Evolutionary conservation across 768 basidiomycete genomes (phyloP), one percentile per base, ranked within the genome.

Genomic region (Ramaria rubella): DNA sequence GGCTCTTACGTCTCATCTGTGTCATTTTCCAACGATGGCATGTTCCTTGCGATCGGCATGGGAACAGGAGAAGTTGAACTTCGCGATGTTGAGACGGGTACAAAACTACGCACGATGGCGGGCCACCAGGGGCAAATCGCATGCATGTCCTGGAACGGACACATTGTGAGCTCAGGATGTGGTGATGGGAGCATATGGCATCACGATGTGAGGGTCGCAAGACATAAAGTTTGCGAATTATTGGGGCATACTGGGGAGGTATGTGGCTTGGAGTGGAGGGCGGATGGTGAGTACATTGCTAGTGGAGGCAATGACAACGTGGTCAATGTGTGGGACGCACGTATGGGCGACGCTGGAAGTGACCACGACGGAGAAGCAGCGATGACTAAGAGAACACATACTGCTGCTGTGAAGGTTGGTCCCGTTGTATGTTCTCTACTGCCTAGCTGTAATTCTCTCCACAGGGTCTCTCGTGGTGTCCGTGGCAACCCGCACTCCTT

Each of bases 261-360:
- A 12, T 97, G 94, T 67, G 93, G 94, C 2, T 66, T 98, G 52
- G 85, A 84, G 57, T 98, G 94, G 94, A 77, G 94, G 45, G 67
- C 76, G 2, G 94, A 94, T 62, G 92, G 94, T 0, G 87, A 93
- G 68, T 74, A 95, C 19, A 77, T 99, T 23, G 95, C 95, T 0
- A 93, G 90, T 61, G 95, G 95, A 2, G 95, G 94, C 0, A 96
- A 98, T 66, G 96, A 98, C 69, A 97, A 98, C 61, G 93, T 96
- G 19, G 94, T 98, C 53, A 95, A 96, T 65, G 87, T 96, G 49
- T 99, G 95, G 95, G 95, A 99, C 63, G 90, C 86, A 5, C 79
- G 90, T 54, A 74, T 89, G 0, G 81, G 82, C 0, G 80, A 82
- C 59, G 78, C 78, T 30, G 54, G 50, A 49, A 33, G 56, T 31